Evolutionary conservation across 768 basidiomycete species (phyloP), one percentile per base, ranked within the genome.

Genomic region (Phanerodontia chrysosporium): DNA sequence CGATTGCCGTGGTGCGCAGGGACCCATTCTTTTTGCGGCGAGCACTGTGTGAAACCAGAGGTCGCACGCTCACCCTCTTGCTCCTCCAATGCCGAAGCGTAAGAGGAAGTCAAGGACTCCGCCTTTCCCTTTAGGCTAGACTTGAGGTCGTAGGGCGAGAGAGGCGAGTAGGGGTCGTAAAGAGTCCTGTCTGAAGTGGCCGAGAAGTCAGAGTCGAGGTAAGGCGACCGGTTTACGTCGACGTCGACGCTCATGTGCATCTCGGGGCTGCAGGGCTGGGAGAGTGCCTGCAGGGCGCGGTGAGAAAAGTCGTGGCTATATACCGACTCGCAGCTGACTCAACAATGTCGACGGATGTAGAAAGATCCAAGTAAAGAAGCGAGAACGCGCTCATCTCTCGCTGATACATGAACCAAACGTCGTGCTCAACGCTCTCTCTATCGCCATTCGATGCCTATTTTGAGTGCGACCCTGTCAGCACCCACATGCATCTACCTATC

Each of bases 21-120:
- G 22, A 57, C 48, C 56, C 56, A 57, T 24, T 18, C 39, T 22
- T 53, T 53, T n/a, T 53, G 30, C 32, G 18, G 35, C 36, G n/a
- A n/a, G n/a, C n/a, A n/a, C n/a, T n/a, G n/a, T n/a, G n/a, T n/a
- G n/a, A n/a, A n/a, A n/a, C n/a, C n/a, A n/a, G n/a, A n/a, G n/a
- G n/a, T n/a, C n/a, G n/a, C n/a, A n/a, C n/a, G n/a, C 4, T 42
- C 10, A 5, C 39, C 8, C 10, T 42, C 39, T 42, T 18, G 6
- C 18, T 18, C 16, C 44, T 6, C 44, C 14, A 25, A 18, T 18
- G 18, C 18, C 39, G 39, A 12, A 42, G 6, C 8, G 9, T 42
- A 5, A 4, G 39, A 7, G 39, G 4, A 8, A 18, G 8, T 18
- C 4, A 18, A 42, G 39, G 10, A 18, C 32, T 7, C 7, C 18